These are phyloP conservation scores for Saxispiralis lemnorum DNA, from an alignment of 495 filamentous ascomycete genomes.

Conservation along the genomic window DNA sequence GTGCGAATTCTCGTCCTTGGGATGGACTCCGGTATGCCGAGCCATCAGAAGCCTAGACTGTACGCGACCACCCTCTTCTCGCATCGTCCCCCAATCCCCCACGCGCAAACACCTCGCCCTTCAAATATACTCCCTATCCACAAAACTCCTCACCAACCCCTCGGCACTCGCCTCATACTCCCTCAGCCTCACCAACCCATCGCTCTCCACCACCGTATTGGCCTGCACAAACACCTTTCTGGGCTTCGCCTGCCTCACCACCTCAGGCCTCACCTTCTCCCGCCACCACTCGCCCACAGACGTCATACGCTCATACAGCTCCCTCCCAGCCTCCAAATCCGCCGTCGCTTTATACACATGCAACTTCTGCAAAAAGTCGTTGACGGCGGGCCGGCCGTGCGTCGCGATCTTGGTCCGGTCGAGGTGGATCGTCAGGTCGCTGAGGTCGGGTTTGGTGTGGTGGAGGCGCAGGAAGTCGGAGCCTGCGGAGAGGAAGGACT, in stretches of 20 bases:
- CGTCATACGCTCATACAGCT: slow-evolving; percentile 70
- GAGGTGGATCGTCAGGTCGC: slow-evolving; percentile 60
- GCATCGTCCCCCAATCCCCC: no score
- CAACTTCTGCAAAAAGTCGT: slow-evolving; percentile 74
- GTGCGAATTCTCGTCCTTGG: no score
- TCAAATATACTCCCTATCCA: slow-evolving; percentile 45
- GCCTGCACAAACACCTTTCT: slow-evolving; percentile 93
- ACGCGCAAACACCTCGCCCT: neutral
- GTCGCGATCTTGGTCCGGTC: slow-evolving; percentile 68
- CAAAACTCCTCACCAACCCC: slow-evolving; percentile 83
- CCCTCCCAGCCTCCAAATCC: slow-evolving; percentile 54
- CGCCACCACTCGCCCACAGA: slow-evolving; percentile 66
- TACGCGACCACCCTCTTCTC: no score
- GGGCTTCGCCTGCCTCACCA: slow-evolving; percentile 72
- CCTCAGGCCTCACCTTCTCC: slow-evolving; percentile 54
- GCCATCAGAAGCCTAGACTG: no score
- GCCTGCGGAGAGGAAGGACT: slow-evolving; percentile 71
- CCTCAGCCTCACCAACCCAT: slow-evolving; percentile 49
- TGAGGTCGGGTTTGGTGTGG: slow-evolving; percentile 55
- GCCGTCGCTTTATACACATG: slow-evolving; percentile 87
- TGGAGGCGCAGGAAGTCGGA: slow-evolving; percentile 66
- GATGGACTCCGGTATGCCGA: no score
- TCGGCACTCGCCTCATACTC: slow-evolving; percentile 79
- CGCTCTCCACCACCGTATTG: slow-evolving; percentile 55
- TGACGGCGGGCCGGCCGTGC: slow-evolving; percentile 49